These are phyloP conservation scores for Raffaelea deltoideospora DNA, from an alignment of 2,329 filamentous ascomycete species.

Conservation along the genomic window DNA sequence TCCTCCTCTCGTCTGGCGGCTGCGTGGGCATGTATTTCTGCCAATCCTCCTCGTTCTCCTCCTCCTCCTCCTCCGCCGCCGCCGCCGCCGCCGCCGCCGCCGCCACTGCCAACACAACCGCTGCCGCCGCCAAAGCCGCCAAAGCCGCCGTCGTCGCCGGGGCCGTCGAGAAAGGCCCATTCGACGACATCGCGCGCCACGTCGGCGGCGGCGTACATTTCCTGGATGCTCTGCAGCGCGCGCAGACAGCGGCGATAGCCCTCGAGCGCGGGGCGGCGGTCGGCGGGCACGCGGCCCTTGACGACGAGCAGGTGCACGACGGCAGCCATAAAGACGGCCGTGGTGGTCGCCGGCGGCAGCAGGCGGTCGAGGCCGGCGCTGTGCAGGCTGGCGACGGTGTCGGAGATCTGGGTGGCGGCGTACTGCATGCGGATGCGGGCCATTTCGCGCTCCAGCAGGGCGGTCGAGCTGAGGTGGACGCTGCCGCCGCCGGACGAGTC, in stretches of 20 bases:
- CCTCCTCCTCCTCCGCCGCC: too few species aligned
- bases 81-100: too few species aligned
- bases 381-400: slow-evolving; percentile 65
- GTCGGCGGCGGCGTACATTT: slow-evolving; percentile 87
- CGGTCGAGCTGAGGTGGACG: too few species aligned
- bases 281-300: slow-evolving; percentile 69
- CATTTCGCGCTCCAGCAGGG: slow-evolving; percentile 61
- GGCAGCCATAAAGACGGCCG: slow-evolving; percentile 78
- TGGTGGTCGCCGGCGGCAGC: slow-evolving; percentile 75
- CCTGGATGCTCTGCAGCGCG: slow-evolving; percentile 72
- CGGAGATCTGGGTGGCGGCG: slow-evolving; percentile 73
- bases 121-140: too few species aligned
- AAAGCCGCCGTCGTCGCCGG: too few species aligned
- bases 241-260: slow-evolving; percentile 88
- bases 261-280: slow-evolving; percentile 56
- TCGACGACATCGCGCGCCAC: slow-evolving; percentile 93
- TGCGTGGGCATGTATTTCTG: too few species aligned
- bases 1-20: too few species aligned
- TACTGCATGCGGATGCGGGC: slow-evolving; percentile 72
- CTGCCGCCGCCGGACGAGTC: too few species aligned
- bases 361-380: slow-evolving; percentile 58
- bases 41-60: too few species aligned
- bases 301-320: slow-evolving; percentile 88
- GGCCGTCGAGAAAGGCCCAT: too few species aligned
- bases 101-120: too few species aligned